phyloP scores from a whole-genome alignment of 2,329 filamentous ascomycete genomes.

The Allantophomopsis cytisporea region DNA sequence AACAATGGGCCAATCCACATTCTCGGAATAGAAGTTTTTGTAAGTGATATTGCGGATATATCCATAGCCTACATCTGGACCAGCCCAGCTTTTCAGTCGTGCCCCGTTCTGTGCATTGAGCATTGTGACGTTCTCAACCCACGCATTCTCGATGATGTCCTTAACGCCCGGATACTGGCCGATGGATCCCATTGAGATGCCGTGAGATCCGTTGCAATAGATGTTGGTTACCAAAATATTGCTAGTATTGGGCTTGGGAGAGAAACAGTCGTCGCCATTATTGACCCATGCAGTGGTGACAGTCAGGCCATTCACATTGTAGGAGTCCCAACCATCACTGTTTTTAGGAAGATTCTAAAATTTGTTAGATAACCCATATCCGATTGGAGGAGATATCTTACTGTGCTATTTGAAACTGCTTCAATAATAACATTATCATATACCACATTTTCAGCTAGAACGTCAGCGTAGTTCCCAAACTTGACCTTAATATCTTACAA shows the following conservation, averaged over 20 bases:
- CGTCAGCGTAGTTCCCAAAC: not conserved
- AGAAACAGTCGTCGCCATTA: conserved; percentile 47
- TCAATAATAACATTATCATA: conserved; percentile 40
- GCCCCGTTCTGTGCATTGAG: conserved; percentile 38
- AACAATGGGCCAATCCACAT: conserved; percentile 42
- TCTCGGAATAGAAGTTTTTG: conserved; percentile 43
- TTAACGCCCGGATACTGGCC: conserved; percentile 41
- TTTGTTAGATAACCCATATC: conserved; percentile 4
- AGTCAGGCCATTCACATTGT: conserved; percentile 38
- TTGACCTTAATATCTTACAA: conserved; percentile 19
- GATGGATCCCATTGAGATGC: conserved; percentile 42
- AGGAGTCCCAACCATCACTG: conserved; percentile 48
- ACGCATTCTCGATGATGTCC: conserved; percentile 40
- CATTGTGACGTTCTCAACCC: conserved; percentile 45
- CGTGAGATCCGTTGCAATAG: conserved; percentile 45
- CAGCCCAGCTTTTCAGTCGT: conserved; percentile 48
- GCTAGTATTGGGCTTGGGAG: conserved; percentile 43
- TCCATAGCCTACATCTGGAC: conserved; percentile 40
- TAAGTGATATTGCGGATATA: conserved; percentile 50
- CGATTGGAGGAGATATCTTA: conserved; percentile 3
- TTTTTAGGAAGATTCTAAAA: conserved; percentile 37
- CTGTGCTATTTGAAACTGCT: conserved; percentile 33
- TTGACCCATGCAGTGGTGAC: conserved; percentile 36
- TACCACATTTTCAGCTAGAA: conserved; percentile 29
- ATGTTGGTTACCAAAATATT: conserved; percentile 44